phyloP scores from a whole-genome alignment of 1,284 basidiomycete species.

The Mycocalia duriaeana region DNA sequence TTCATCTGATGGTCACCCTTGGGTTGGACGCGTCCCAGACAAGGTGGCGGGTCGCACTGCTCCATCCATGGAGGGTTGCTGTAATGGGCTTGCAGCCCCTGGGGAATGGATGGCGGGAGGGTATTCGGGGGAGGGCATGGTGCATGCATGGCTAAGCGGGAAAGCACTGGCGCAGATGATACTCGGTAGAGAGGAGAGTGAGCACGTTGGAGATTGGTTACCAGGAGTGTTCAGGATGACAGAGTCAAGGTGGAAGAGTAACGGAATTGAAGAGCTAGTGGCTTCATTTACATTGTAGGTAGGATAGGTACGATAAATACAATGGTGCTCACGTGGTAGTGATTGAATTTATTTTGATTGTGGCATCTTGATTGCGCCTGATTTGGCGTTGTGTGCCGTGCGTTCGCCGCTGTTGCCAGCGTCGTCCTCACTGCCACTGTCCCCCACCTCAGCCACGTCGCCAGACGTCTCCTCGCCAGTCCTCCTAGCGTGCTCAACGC shows the following conservation, averaged over 20 bases:
- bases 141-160: constrained; percentile 55
- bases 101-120: constrained; percentile 58
- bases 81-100: constrained; percentile 14
- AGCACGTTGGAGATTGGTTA: constrained; percentile 36
- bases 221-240: constrained; percentile 42
- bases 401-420: no score
- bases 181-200: constrained; percentile 28
- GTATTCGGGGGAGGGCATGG: constrained; percentile 63
- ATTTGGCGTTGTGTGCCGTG: constrained; percentile 12
- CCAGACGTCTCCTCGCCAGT: constrained; percentile 13
- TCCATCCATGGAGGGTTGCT: not conserved
- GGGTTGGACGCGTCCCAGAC: constrained; percentile 44
- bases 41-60: constrained; percentile 23
- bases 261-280: not conserved
- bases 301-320: not conserved
- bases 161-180: constrained; percentile 56
- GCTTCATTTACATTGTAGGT: not conserved
- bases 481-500: constrained; percentile 1
- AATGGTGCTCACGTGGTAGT: constrained; percentile 18
- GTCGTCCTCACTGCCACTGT: constrained; percentile 5
- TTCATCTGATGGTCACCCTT: constrained; percentile 42
- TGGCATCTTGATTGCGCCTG: constrained; percentile 30
- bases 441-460: not conserved
- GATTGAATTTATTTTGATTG: constrained; percentile 30
- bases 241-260: constrained; percentile 38